Conservation (phyloP, 1,139 yeast genomes). For the Pichia sp. region DNA sequence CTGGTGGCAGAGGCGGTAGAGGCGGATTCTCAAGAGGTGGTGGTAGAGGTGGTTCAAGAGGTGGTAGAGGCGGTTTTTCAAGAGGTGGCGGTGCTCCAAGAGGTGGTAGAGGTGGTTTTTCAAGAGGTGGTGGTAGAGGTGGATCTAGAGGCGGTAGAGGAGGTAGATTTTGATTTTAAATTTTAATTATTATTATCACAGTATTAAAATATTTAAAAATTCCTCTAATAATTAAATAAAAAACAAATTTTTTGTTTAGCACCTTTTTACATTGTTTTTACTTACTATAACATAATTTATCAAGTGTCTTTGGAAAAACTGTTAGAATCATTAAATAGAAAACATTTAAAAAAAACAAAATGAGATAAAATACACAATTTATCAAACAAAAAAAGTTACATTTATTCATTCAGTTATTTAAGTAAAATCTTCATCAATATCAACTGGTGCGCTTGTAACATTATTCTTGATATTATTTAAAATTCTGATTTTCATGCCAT, state of each 20-base stretch:
- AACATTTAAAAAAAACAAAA: background rate
- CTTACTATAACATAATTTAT: too few species aligned
- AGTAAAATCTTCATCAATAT: constrained; percentile 35
- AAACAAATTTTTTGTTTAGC: too few species aligned
- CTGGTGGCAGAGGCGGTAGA: constrained; percentile 16
- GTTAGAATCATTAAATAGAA: background rate
- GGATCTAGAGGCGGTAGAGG: constrained; percentile 21
- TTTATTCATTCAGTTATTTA: constrained; percentile 5
- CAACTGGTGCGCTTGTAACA: constrained; percentile 26
- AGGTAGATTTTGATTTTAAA: constrained; percentile 33
- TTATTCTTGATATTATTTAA: constrained; percentile 81
- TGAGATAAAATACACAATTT: constrained; percentile 8
- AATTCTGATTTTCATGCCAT: constrained; percentile 86
- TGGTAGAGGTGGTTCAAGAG: constrained; percentile 38
- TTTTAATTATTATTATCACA: background rate
- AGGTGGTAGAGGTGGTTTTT: constrained; percentile 19
- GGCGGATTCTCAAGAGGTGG: constrained; percentile 23
- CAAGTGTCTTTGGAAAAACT: too few species aligned
- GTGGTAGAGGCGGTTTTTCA: constrained; percentile 22
- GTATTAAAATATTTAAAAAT: background rate
- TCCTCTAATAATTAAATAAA: background rate
- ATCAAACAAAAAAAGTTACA: too few species aligned
- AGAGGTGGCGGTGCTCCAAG: constrained; percentile 31
- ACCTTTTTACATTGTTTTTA: too few species aligned
- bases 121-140: constrained; percentile 24